phyloP scores from a whole-genome alignment of 768 basidiomycete species.

The Mycena crocata region DNA sequence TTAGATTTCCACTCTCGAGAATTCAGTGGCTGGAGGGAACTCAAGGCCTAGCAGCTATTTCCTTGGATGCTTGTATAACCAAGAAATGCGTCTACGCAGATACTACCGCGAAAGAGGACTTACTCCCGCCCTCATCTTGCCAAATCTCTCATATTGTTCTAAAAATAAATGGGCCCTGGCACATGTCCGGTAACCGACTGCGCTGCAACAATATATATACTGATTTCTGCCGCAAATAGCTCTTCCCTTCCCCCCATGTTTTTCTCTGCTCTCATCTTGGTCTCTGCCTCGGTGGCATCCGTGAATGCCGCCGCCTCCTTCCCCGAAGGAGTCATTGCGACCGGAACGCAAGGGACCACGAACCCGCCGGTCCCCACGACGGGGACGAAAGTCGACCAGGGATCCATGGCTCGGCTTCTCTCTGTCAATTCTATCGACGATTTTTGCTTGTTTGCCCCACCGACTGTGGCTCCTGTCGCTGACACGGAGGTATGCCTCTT shows the following conservation, averaged over 20 bases:
- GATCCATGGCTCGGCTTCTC: slow-evolving; percentile 26
- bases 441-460: slow-evolving; percentile 32
- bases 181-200: slow-evolving; percentile 58
- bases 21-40: no score
- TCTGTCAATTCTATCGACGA: slow-evolving; percentile 29
- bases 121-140: no score
- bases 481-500: slow-evolving; percentile 19
- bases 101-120: no score
- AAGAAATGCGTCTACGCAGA: no score
- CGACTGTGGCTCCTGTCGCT: slow-evolving; percentile 1
- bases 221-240: no score
- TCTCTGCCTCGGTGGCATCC: slow-evolving; percentile 3
- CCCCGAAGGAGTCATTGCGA: slow-evolving; percentile 26
- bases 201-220: no score
- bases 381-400: slow-evolving; percentile 22
- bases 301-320: slow-evolving; percentile 25
- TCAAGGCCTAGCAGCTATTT: no score
- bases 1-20: no score
- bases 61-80: no score
- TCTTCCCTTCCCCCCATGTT: no score
- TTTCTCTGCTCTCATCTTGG: slow-evolving; percentile 3
- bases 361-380: slow-evolving; percentile 26
- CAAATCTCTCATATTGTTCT: no score
- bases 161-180: no score
- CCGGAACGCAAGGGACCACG: slow-evolving; percentile 23